Percentiles rank a stretch among this genome's conserved stretches.
Conservation (phyloP, 306 rosid genomes). For the Abrus pulchellus region DNA sequence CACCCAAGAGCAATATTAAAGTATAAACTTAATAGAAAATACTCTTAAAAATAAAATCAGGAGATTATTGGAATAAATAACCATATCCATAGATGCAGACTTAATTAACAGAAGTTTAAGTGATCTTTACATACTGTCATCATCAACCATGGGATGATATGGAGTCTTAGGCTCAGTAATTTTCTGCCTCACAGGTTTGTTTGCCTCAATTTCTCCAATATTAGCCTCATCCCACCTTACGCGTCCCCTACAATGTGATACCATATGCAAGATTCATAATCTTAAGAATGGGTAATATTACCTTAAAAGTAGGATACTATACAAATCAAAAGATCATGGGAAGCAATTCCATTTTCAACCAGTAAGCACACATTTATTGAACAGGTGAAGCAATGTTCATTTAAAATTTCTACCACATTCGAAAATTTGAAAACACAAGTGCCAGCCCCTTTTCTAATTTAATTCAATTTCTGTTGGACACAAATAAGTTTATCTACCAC, state of each 20-base stretch:
- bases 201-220: constrained; percentile 93
- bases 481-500: constrained; percentile 17
- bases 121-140: constrained; percentile 68
- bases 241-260: constrained; percentile 60
- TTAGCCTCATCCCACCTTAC: constrained; percentile 95
- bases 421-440: not conserved
- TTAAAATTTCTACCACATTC: not conserved
- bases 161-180: constrained; percentile 99
- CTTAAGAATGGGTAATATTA: constrained; percentile 17
- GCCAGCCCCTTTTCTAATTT: not conserved
- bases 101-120: constrained; percentile 31
- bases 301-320: constrained; percentile 9
- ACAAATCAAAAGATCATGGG: constrained; percentile 14
- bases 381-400: constrained; percentile 16
- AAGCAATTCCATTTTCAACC: constrained; percentile 37
- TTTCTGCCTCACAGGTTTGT: constrained; percentile 98
- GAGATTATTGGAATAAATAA: constrained; percentile 16
- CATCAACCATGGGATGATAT: constrained; percentile 93
- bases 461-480: constrained; percentile 13
- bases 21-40: constrained; percentile 20
- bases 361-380: not conserved
- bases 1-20: not conserved
- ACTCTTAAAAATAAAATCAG: constrained; percentile 6
- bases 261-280: constrained; percentile 39
- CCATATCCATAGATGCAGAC: constrained; percentile 23